Conservation (phyloP, 495 filamentous ascomycete genomes). For the Penicillium riverlandense region DNA sequence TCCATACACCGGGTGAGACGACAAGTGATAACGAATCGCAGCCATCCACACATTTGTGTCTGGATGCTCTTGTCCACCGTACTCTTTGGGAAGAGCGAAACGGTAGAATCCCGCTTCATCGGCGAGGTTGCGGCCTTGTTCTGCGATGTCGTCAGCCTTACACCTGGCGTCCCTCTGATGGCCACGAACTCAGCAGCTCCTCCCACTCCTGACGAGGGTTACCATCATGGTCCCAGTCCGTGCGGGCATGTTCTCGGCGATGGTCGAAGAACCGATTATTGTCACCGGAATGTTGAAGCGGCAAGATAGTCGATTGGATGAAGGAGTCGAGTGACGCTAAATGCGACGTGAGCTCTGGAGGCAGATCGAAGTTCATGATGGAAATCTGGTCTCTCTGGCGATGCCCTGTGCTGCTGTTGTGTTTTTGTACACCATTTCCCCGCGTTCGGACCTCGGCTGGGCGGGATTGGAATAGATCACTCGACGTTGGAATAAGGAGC, state of each 20-base stretch:
- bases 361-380: slow-evolving; percentile 50
- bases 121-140: slow-evolving; percentile 33
- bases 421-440: neutral
- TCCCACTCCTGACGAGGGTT: slow-evolving; percentile 52
- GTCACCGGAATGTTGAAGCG: slow-evolving; percentile 42
- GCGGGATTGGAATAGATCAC: too few species aligned
- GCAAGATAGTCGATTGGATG: slow-evolving; percentile 44
- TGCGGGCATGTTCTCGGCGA: slow-evolving; percentile 49
- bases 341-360: slow-evolving; percentile 37
- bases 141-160: slow-evolving; percentile 5
- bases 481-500: too few species aligned
- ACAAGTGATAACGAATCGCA: slow-evolving; percentile 50
- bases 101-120: slow-evolving; percentile 51
- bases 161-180: neutral
- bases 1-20: slow-evolving; percentile 34
- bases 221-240: slow-evolving; percentile 45
- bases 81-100: slow-evolving; percentile 45
- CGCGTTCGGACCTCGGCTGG: neutral
- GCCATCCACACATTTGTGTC: slow-evolving; percentile 52
- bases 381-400: neutral
- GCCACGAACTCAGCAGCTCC: slow-evolving; percentile 24
- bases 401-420: neutral
- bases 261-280: slow-evolving; percentile 58
- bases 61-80: slow-evolving; percentile 43
- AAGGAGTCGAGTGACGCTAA: slow-evolving; percentile 43